Base-by-base conservation (phyloP, 257 asterid species). In the Paulownia fortunei region DNA sequence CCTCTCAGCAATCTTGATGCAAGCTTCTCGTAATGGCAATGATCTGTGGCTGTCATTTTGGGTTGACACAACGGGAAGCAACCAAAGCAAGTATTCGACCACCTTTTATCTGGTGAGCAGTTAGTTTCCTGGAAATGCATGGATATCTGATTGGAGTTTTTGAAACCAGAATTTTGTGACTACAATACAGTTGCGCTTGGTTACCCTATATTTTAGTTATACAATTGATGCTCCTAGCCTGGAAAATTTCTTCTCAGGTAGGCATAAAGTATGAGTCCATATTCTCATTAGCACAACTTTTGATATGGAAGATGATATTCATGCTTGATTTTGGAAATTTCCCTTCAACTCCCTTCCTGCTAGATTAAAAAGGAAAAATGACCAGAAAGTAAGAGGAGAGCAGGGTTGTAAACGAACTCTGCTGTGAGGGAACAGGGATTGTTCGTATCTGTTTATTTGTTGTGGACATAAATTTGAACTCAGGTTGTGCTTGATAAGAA, bases 11-110 rank as follows among this genome's bases (percentile, higher is more conserved):
- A 79, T 91, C 63, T 76, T 95, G 83, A 95, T 95, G 99, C 99
- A 95, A 93, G 96, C 94, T 61, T 90, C 99, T 75, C 97, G 98
- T 68, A 95, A 95, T 78, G 99, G 98, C 19, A 95, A 95, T 82
- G 99, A 95, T 84, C 78, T 93, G 76, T 95, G 99, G 99, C 82
- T 95, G 69, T 93, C 98, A 4, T 93, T 80, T 82, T 95, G 99
- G 99, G 99, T 95, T 71, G 99, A 95, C 89, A 81, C 97, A 52
- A 83, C 87, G 2, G 88, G 88, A 83, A 80, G 75, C 82, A 65
- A 65, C 76, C 88, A 82, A 66, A 82, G 84, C 87, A 79, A 85
- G 80, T 81, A 82, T 79, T 87, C 99, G 0, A 90, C 90, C 37
- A 80, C 94, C 18, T 95, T 91, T 83, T 93, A 89, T 81, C 87